These are phyloP conservation scores for Blastomyces percursus DNA, from an alignment of 2,329 filamentous ascomycete species.

Conservation along the genomic window DNA sequence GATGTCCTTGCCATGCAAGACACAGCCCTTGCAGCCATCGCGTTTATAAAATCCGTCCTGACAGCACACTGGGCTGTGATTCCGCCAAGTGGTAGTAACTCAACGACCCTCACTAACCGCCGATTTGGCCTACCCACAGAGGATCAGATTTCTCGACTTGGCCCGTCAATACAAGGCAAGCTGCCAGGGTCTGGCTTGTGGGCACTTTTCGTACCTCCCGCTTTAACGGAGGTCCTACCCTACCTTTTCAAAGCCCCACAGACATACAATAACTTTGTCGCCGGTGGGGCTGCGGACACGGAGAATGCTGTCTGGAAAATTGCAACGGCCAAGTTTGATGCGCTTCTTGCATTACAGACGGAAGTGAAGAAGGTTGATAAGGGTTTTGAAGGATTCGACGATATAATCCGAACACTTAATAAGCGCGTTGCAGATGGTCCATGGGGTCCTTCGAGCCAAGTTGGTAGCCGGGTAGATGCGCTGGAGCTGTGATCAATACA, in stretches of 20 bases:
- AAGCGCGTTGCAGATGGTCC: conserved; percentile 35
- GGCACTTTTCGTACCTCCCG: conserved; percentile 43
- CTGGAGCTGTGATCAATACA: conserved; percentile 20
- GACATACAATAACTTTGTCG: conserved; percentile 48
- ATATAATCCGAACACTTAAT: conserved; percentile 31
- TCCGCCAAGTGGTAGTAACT: conserved; percentile 19
- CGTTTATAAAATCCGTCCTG: conserved; percentile 42
- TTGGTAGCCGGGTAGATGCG: conserved; percentile 27
- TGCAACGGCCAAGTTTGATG: conserved; percentile 48
- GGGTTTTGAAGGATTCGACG: conserved; percentile 26
- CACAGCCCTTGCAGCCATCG: conserved; percentile 44
- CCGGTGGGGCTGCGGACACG: conserved; percentile 44
- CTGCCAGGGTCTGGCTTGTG: conserved; percentile 39
- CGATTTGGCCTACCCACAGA: conserved; percentile 34
- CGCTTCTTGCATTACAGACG: conserved; percentile 40
- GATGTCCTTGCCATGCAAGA: conserved; percentile 48
- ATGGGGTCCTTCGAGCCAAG: conserved; percentile 26
- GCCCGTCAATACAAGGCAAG: conserved; percentile 24
- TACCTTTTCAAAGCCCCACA: conserved; percentile 48
- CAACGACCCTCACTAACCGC: conserved; percentile 16
- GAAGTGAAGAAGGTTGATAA: conserved; percentile 31
- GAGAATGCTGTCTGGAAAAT: conserved; percentile 49
- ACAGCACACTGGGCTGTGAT: conserved; percentile 44
- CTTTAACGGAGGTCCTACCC: conserved; percentile 41
- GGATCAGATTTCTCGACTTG: conserved; percentile 27